Evolutionary conservation across 495 filamentous ascomycete species (phyloP).

Genomic region (Penicillium taxi): DNA sequence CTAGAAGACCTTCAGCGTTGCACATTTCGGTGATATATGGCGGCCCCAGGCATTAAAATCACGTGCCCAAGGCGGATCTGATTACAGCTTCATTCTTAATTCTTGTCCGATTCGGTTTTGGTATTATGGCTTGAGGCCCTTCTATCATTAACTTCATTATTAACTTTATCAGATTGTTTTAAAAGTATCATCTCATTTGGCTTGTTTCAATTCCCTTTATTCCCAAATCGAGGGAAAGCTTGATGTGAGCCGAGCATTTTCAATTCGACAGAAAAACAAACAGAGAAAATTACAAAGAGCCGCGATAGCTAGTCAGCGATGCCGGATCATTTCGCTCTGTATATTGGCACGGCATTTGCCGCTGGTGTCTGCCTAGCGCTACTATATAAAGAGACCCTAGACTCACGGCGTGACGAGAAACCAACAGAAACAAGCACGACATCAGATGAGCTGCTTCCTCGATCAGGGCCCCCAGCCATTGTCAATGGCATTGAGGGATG

Average conservation of each 20-base stretch:
- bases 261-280: neutral
- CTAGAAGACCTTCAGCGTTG: neutral
- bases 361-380: slow-evolving; percentile 65
- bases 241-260: too few species aligned
- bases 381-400: slow-evolving; percentile 61
- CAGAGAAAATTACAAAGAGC: neutral
- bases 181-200: too few species aligned
- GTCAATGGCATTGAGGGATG: slow-evolving; percentile 78
- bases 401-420: slow-evolving; percentile 46
- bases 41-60: slow-evolving; percentile 14
- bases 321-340: slow-evolving; percentile 30
- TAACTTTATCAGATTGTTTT: too few species aligned
- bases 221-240: too few species aligned
- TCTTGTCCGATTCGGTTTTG: too few species aligned
- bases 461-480: slow-evolving; percentile 34
- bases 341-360: slow-evolving; percentile 60
- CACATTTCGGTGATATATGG: neutral
- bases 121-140: too few species aligned
- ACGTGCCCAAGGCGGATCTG: slow-evolving; percentile 11
- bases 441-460: slow-evolving; percentile 18
- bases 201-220: too few species aligned
- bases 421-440: neutral
- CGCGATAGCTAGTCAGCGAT: too few species aligned
- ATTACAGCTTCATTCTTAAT: too few species aligned
- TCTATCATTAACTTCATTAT: too few species aligned